Conservation (phyloP, 139 green algal genomes). For the Yamagishiella unicocca region DNA sequence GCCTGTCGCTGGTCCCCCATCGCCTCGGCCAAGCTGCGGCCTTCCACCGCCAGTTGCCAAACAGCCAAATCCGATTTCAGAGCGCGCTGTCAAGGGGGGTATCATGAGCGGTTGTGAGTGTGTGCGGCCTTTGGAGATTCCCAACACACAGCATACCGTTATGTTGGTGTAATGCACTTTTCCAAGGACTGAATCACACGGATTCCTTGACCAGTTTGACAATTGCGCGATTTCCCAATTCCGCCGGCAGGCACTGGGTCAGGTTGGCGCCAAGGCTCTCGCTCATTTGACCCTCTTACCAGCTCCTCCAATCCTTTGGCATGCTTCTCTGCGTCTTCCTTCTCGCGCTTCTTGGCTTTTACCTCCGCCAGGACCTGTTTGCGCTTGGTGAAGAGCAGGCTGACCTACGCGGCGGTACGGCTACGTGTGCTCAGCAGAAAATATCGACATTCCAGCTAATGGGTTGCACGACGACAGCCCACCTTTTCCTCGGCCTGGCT, state of each 20-base stretch:
- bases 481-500: constrained; percentile 54
- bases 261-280: too few relatives aligned
- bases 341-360: constrained; percentile 96
- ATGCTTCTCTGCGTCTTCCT: constrained; percentile 96
- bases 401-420: constrained; percentile 43
- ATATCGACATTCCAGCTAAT: not conserved
- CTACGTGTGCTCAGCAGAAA: too few relatives aligned
- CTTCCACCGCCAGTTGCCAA: constrained; percentile 24
- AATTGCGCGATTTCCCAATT: too few relatives aligned
- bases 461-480: not conserved
- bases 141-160: too few relatives aligned
- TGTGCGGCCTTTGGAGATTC: too few relatives aligned
- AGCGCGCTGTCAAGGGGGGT: too few relatives aligned
- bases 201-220: too few relatives aligned
- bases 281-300: constrained; percentile 63
- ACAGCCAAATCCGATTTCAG: constrained; percentile 59
- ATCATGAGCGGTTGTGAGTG: too few relatives aligned
- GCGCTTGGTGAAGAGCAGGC: constrained; percentile 81
- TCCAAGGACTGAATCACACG: too few relatives aligned
- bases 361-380: constrained; percentile 84
- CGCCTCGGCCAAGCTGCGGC: constrained; percentile 54
- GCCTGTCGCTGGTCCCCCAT: constrained; percentile 56
- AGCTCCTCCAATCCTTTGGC: constrained; percentile 81
- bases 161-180: too few relatives aligned
- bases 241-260: too few relatives aligned